phyloP scores from a whole-genome alignment of 164 flowering plant genomes.

The Umbilicus rupestris region DNA sequence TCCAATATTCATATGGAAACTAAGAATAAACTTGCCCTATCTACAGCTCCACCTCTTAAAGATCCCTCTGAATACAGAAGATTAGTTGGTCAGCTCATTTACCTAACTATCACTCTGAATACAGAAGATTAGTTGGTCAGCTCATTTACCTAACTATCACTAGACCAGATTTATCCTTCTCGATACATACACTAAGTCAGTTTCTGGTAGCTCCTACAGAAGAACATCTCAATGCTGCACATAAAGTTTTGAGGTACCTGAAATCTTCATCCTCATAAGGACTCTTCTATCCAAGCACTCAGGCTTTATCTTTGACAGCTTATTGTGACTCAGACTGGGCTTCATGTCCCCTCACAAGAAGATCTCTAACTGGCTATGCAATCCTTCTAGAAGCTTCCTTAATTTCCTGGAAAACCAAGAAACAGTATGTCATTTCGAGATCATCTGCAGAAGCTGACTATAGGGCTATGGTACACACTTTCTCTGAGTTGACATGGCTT shows the following conservation, averaged over 20 bases:
- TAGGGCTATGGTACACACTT: neutral
- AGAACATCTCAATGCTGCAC: neutral
- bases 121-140: too few species aligned
- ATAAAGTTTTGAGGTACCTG: neutral
- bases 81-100: neutral
- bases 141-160: too few species aligned
- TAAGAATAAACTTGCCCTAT: neutral
- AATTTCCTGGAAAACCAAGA: conserved; percentile 11
- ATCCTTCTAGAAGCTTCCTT: neutral
- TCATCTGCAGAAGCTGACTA: conserved; percentile 11
- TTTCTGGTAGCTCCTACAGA: neutral
- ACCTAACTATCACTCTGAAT: neutral
- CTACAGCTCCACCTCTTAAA: neutral
- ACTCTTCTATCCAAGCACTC: neutral
- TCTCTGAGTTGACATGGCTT: neutral
- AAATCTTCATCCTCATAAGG: neutral
- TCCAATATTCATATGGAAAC: neutral
- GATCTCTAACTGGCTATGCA: neutral
- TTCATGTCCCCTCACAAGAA: neutral
- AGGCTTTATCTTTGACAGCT: neutral
- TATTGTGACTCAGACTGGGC: conserved; percentile 1
- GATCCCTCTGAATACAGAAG: neutral
- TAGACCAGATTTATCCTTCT: neutral
- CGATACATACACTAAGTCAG: neutral
- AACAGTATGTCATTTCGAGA: conserved; percentile 1